Evolutionary conservation across 192 early-diverging fungal species (phyloP), one percentile per base, ranked within the genome.

Genomic region (Ramicandelaber brevisporus): DNA sequence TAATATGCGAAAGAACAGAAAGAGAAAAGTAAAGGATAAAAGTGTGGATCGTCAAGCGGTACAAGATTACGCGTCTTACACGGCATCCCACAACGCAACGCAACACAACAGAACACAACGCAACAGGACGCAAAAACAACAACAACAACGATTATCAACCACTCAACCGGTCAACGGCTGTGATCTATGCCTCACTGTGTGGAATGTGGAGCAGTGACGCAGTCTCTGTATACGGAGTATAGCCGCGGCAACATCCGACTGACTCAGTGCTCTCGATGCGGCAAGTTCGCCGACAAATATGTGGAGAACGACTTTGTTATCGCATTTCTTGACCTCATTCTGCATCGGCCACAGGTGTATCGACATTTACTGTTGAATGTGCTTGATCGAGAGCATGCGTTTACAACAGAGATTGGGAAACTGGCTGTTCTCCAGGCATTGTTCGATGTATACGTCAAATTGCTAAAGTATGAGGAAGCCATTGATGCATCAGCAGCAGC

Each of bases 321-420:
- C 23, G 65, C 80, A 30, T 84, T 84, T 38, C 79, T 90, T 38
- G 85, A 90, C 50, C 77, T 90, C 81, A 43, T 86, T 8, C 55
- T 90, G 24, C 73, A 78, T 43, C 79, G 80, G 46, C 63, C 69
- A 21, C 74, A 75, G 33, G 79, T 76, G 2, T 90, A 80, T 48
- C 61, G 79, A 4, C 85, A 90, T 43, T 30, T 90, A 27, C 43
- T 90, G 8, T 73, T 78, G 36, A 90, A 90, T 50, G 58, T 72
- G 29, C 51, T 73, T 29, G 53, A 54, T 26, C n/a, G 15, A 21
- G 8, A 21, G 12, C 17, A 29, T 30, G n/a, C 16, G 14, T 27
- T 26, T 27, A 5, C 14, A 14, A 26, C 14, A 27, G 14, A 14
- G 14, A 14, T 26, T 8, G 14, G 14, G 6, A 23, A 33, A 33